Conservation (phyloP, 495 filamentous ascomycete genomes). For the Xylaria nigripes region DNA sequence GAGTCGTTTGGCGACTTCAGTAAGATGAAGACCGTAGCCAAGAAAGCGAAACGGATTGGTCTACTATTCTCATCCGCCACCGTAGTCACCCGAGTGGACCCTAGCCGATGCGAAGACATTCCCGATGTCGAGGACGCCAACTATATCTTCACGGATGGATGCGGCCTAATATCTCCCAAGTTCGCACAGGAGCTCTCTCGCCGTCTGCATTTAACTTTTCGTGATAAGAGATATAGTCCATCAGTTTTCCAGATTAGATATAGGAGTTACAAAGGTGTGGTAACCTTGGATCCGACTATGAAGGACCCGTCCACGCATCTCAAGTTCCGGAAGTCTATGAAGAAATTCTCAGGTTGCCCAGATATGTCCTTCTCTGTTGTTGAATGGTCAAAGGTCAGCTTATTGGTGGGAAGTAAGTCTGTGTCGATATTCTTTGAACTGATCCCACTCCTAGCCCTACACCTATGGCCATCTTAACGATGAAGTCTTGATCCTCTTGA, state of each 20-base stretch:
- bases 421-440: not conserved
- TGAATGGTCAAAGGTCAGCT: constrained; percentile 37
- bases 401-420: not conserved
- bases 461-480: constrained; percentile 44
- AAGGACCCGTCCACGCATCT: constrained; percentile 21
- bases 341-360: constrained; percentile 38
- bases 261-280: constrained; percentile 45
- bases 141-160: constrained; percentile 45
- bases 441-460: constrained; percentile 31
- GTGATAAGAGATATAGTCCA: constrained; percentile 38
- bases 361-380: constrained; percentile 42
- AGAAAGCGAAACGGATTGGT: constrained; percentile 44
- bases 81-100: constrained; percentile 29
- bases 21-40: constrained; percentile 45
- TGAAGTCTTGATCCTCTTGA: constrained; percentile 39
- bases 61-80: constrained; percentile 41
- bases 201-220: constrained; percentile 30
- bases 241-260: constrained; percentile 46
- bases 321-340: constrained; percentile 45
- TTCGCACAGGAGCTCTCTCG: constrained; percentile 32
- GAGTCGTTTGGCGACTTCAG: constrained; percentile 40
- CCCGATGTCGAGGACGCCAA: constrained; percentile 36
- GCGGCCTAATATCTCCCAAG: constrained; percentile 35
- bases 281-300: constrained; percentile 38
- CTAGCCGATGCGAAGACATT: constrained; percentile 39